Conservation (phyloP, 306 rosid species). For the Calophaca sinica region DNA sequence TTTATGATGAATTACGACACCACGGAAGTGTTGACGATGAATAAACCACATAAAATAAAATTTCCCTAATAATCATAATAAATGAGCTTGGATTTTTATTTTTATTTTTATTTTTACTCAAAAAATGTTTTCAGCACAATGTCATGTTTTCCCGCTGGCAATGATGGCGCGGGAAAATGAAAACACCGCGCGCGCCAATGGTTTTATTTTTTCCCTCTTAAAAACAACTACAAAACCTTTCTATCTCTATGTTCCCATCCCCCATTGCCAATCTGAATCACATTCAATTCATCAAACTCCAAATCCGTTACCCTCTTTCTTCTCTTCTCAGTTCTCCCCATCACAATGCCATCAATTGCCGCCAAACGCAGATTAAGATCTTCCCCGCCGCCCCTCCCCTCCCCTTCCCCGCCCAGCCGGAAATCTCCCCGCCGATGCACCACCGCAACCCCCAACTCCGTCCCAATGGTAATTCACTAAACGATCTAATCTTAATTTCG, state of each 20-base stretch:
- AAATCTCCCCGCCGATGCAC: constrained; percentile 60
- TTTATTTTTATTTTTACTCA: too few species aligned
- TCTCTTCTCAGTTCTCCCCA: not conserved
- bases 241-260: not conserved
- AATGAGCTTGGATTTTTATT: too few species aligned
- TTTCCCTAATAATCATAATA: too few species aligned
- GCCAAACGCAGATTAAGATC: constrained; percentile 42
- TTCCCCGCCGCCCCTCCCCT: not conserved
- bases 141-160: too few species aligned
- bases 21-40: too few species aligned
- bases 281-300: not conserved
- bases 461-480: constrained; percentile 37
- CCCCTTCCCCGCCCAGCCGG: constrained; percentile 45
- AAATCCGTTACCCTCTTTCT: not conserved
- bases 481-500: not conserved
- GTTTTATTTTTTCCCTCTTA: constrained; percentile 39
- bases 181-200: constrained; percentile 33
- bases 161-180: constrained; percentile 42
- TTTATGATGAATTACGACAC: too few species aligned
- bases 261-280: not conserved
- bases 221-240: constrained; percentile 16
- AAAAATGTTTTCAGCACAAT: too few species aligned
- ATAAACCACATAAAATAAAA: too few species aligned
- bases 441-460: constrained; percentile 41
- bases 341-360: constrained; percentile 41